These are phyloP conservation scores for Arthrobotrys sinensis DNA, from an alignment of 2,329 filamentous ascomycete species.

Conservation along the genomic window DNA sequence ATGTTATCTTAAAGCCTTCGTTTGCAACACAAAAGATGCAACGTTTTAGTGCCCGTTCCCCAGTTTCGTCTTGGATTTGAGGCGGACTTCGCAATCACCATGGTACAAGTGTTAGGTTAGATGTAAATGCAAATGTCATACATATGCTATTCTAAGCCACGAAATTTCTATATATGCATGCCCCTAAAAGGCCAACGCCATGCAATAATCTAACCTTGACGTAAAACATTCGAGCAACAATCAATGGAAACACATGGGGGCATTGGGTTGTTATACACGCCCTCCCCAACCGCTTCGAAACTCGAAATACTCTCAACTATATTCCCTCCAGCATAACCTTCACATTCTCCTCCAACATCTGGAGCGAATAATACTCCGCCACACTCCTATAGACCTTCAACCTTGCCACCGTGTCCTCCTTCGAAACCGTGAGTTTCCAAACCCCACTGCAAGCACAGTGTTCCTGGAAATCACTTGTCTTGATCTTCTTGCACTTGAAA, in stretches of 20 bases:
- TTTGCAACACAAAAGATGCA: constrained; percentile 54
- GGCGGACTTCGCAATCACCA: not conserved
- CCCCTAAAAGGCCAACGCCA: constrained; percentile 39
- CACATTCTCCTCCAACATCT: constrained; percentile 84
- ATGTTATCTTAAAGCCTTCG: constrained; percentile 7
- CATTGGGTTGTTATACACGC: not conserved
- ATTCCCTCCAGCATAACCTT: constrained; percentile 71
- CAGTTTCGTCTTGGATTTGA: not conserved
- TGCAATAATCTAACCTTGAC: constrained; percentile 6
- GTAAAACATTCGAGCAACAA: not conserved
- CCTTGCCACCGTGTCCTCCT: constrained; percentile 76
- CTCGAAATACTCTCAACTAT: not conserved
- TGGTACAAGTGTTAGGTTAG: not conserved
- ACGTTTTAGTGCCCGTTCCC: constrained; percentile 1
- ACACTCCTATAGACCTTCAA: constrained; percentile 81
- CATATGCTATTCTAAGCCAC: constrained; percentile 15
- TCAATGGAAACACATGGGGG: not conserved
- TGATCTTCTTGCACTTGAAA: constrained; percentile 77
- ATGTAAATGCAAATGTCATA: constrained; percentile 25
- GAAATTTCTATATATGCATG: constrained; percentile 21
- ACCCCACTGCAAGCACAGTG: constrained; percentile 92
- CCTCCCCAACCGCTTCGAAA: not conserved
- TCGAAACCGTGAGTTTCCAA: constrained; percentile 82
- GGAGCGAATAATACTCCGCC: constrained; percentile 82
- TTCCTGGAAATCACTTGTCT: constrained; percentile 95